phyloP scores from a whole-genome alignment of 208 protist species.

The Trypanosoma rangeli region DNA sequence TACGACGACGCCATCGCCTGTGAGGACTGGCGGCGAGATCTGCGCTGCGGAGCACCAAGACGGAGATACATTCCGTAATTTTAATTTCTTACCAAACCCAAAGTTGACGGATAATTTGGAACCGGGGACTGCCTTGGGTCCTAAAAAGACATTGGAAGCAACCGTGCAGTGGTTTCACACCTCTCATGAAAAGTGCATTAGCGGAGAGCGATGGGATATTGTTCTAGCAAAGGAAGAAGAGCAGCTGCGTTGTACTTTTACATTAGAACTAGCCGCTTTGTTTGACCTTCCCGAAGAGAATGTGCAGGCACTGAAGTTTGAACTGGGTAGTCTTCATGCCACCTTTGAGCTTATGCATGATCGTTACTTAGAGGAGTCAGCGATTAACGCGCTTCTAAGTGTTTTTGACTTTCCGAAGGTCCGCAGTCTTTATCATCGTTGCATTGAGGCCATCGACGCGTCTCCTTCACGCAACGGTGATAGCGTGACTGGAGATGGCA shows the following conservation, averaged over 20 bases:
- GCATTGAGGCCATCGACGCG: not conserved
- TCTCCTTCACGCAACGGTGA: not conserved
- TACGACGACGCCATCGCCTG: not conserved
- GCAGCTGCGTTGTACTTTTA: conserved; percentile 37
- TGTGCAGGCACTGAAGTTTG: conserved; percentile 32
- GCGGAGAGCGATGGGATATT: conserved; percentile 39
- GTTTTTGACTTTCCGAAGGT: conserved; percentile 48
- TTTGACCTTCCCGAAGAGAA: conserved; percentile 43
- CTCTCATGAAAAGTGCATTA: conserved; percentile 40
- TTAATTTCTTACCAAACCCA: too few relatives aligned
- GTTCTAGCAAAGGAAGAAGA: conserved; percentile 31
- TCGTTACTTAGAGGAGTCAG: conserved; percentile 28
- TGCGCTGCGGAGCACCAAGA: not conserved
- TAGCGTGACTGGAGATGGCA: not conserved
- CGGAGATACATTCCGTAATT: not conserved
- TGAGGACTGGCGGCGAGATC: not conserved
- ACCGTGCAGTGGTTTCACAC: conserved; percentile 20
- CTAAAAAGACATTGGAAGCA: not conserved
- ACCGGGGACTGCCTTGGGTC: not conserved
- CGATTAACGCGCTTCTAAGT: conserved; percentile 32
- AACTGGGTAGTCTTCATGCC: conserved; percentile 32
- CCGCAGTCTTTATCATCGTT: conserved; percentile 30
- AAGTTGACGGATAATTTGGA: not conserved
- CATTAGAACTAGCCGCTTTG: conserved; percentile 29
- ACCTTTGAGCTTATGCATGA: conserved; percentile 43